Evolutionary conservation across 805 yeast species (phyloP).

Genomic region (Candida hungchunana): DNA sequence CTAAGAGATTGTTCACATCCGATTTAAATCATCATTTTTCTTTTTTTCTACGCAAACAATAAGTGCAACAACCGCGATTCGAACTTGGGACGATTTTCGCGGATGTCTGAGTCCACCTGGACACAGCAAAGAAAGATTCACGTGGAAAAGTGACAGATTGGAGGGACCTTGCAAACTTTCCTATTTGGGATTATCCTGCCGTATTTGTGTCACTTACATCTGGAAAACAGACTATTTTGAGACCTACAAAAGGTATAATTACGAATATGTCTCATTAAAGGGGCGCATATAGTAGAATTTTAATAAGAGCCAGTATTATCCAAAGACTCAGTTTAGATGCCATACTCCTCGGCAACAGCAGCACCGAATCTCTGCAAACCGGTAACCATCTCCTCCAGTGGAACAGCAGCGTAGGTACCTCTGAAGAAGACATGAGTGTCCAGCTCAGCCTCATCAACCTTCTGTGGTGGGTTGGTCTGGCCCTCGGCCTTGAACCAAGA

Average conservation of each 20-base stretch:
- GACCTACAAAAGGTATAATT: too few relatives aligned
- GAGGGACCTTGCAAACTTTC: too few relatives aligned
- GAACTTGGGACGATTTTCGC: constrained; percentile 16
- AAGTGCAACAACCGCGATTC: constrained; percentile 13
- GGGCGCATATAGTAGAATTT: too few relatives aligned
- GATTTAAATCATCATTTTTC: constrained; percentile 26
- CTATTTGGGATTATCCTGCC: too few relatives aligned
- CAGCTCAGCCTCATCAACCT: constrained; percentile 33
- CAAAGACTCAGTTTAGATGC: too few relatives aligned
- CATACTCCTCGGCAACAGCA: constrained; percentile 55
- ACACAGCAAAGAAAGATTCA: constrained; percentile 16
- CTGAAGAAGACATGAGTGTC: constrained; percentile 60
- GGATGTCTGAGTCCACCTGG: constrained; percentile 18
- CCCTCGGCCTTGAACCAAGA: constrained; percentile 69
- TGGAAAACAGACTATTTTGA: too few relatives aligned
- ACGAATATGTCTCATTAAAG: too few relatives aligned
- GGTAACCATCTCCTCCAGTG: constrained; percentile 52
- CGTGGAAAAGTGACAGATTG: constrained; percentile 13
- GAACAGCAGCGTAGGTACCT: constrained; percentile 87
- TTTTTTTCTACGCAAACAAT: too few relatives aligned
- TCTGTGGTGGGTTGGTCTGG: constrained; percentile 54
- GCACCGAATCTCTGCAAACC: constrained; percentile 69
- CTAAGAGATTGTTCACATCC: constrained; percentile 31
- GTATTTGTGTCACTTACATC: too few relatives aligned
- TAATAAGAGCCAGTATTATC: too few relatives aligned